A percentile compares a stretch with the other conserved stretches of the same genome.
Conservation (phyloP, 495 filamentous ascomycete genomes). For the Talaromyces ruber region DNA sequence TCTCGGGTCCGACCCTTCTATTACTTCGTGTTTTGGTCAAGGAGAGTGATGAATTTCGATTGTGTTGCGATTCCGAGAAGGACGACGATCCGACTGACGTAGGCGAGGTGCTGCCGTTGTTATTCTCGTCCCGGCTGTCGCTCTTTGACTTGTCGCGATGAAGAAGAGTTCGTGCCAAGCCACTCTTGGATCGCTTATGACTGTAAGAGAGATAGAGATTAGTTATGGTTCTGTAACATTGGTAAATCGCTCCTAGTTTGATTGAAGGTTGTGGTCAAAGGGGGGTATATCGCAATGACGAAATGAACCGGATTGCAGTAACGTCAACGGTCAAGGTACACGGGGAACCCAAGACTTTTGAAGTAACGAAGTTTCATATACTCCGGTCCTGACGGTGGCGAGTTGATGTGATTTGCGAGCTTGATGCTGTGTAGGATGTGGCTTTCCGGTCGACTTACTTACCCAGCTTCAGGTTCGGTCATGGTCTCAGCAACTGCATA, state of each 20-base stretch:
- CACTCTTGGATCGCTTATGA: slow-evolving; percentile 47
- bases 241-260: background rate
- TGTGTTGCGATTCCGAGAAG: slow-evolving; percentile 14
- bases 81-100: slow-evolving; percentile 18
- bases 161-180: slow-evolving; percentile 42
- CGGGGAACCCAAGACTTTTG: background rate
- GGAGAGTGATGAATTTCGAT: slow-evolving; percentile 8
- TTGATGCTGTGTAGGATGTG: background rate
- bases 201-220: slow-evolving; percentile 22
- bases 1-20: slow-evolving; percentile 20
- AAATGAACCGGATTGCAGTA: background rate
- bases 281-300: background rate
- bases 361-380: background rate
- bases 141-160: slow-evolving; percentile 40
- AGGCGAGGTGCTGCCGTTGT: slow-evolving; percentile 15
- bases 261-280: background rate
- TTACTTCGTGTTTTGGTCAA: slow-evolving; percentile 22
- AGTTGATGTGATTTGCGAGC: background rate
- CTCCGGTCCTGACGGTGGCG: background rate
- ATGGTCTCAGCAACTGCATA: background rate
- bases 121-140: slow-evolving; percentile 18
- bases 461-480: background rate
- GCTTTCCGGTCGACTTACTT: background rate
- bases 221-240: slow-evolving; percentile 6
- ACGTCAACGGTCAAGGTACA: background rate